Conservation (phyloP, 495 filamentous ascomycete species). For the Aspergillus haitiensis region DNA sequence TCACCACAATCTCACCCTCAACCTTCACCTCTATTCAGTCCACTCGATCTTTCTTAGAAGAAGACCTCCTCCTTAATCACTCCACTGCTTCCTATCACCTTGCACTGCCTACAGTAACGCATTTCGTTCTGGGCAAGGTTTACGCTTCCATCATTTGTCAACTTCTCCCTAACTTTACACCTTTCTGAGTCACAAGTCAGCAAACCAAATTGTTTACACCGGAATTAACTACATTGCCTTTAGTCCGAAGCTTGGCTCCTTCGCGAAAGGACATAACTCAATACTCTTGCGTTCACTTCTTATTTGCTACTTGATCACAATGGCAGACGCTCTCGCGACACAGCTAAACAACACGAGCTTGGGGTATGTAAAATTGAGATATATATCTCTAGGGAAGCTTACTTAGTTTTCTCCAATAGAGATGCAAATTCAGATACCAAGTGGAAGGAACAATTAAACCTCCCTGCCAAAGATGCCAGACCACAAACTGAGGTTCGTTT, state of each 20-base stretch:
- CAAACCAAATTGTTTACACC: too few relatives aligned
- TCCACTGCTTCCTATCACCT: too few relatives aligned
- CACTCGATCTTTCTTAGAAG: too few relatives aligned
- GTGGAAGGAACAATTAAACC: slow-evolving; percentile 77
- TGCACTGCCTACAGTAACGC: too few relatives aligned
- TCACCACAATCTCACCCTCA: too few relatives aligned
- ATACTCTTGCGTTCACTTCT: not conserved
- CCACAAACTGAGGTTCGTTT: slow-evolving; percentile 85
- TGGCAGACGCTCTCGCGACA: slow-evolving; percentile 63
- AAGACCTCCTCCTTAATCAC: too few relatives aligned
- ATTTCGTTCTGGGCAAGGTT: too few relatives aligned
- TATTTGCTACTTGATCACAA: slow-evolving; percentile 31
- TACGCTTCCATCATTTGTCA: too few relatives aligned
- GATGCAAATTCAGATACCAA: slow-evolving; percentile 59
- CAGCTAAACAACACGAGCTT: slow-evolving; percentile 72
- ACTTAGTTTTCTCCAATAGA: slow-evolving; percentile 34
- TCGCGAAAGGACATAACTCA: slow-evolving; percentile 1
- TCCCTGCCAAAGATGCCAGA: slow-evolving; percentile 79
- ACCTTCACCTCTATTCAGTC: too few relatives aligned
- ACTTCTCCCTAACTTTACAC: too few relatives aligned
- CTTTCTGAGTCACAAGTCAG: too few relatives aligned
- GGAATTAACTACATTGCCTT: slow-evolving; percentile 7
- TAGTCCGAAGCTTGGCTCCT: too few relatives aligned
- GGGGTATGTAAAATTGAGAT: slow-evolving; percentile 48
- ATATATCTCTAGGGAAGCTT: slow-evolving; percentile 20